These are phyloP conservation scores for Cichorium intybus DNA, from an alignment of 140 eudicot species.

Conservation along the genomic window DNA sequence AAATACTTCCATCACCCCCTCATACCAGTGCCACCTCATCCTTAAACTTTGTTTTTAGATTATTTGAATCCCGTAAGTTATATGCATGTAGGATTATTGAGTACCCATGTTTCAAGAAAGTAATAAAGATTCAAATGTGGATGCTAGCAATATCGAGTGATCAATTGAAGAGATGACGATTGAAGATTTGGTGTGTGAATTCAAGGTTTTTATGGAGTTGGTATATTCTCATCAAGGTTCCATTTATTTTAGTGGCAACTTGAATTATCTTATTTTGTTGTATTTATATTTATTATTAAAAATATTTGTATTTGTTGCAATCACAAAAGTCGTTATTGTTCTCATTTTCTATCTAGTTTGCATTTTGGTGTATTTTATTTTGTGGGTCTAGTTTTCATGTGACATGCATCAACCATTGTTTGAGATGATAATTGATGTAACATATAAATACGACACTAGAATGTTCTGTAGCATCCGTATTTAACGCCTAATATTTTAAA, in stretches of 20 bases:
- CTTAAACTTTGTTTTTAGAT: constrained; percentile 8
- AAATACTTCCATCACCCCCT: constrained; percentile 48
- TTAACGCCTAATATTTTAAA: too few relatives aligned
- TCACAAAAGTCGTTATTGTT: not conserved
- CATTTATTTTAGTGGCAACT: constrained; percentile 24
- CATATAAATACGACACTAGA: too few relatives aligned
- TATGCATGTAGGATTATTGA: constrained; percentile 18
- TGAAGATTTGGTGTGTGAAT: constrained; percentile 30
- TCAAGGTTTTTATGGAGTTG: constrained; percentile 20
- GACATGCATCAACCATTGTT: too few relatives aligned
- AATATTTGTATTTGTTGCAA: constrained; percentile 10
- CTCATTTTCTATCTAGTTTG: not conserved
- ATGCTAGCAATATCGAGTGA: not conserved
- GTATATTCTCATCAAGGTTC: constrained; percentile 27
- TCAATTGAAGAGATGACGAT: not conserved
- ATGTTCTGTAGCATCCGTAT: too few relatives aligned
- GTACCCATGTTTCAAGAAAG: constrained; percentile 17
- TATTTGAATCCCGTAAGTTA: constrained; percentile 8
- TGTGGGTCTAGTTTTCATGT: too few relatives aligned
- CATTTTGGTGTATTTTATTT: too few relatives aligned
- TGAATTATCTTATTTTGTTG: constrained; percentile 16
- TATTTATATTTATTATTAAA: not conserved
- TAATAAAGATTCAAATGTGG: constrained; percentile 20
- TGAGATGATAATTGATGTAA: too few relatives aligned
- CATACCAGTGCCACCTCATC: constrained; percentile 37